Evolutionary conservation across 164 flowering plant species (phyloP).

Genomic region (Taxillus chinensis): DNA sequence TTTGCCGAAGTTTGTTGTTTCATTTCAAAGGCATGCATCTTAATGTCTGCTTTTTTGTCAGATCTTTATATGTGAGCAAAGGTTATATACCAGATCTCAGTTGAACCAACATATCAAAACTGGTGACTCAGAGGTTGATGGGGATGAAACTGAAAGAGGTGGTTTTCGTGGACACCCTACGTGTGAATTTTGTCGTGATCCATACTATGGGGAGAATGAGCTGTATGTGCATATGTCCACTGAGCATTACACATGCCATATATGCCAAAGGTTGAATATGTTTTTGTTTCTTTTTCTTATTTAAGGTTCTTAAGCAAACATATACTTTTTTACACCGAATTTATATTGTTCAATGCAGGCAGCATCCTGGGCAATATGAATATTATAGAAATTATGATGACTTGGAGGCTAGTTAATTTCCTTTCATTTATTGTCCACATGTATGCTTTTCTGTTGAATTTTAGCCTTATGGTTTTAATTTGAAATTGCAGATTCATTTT

Average conservation of each 20-base stretch:
- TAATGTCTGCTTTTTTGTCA: constrained; percentile 8
- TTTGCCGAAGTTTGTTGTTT: neutral
- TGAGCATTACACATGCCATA: constrained; percentile 88
- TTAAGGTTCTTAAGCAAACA: neutral
- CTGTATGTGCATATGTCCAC: constrained; percentile 82
- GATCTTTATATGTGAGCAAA: constrained; percentile 96
- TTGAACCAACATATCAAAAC: constrained; percentile 67
- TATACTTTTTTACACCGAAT: neutral
- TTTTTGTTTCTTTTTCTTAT: neutral
- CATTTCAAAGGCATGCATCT: neutral
- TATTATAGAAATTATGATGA: constrained; percentile 87
- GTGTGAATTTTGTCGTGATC: constrained; percentile 78
- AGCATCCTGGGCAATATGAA: constrained; percentile 84
- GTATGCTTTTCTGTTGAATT: neutral
- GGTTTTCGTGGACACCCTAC: constrained; percentile 86
- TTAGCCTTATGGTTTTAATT: neutral
- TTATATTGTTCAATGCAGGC: constrained; percentile 39
- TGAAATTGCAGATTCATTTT: constrained; percentile 61
- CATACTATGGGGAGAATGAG: constrained; percentile 95
- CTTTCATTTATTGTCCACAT: neutral
- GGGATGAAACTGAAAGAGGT: constrained; percentile 87
- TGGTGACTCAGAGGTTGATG: constrained; percentile 95
- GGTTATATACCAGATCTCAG: constrained; percentile 74
- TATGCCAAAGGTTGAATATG: constrained; percentile 71
- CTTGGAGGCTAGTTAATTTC: constrained; percentile 50